Conservation (phyloP, 371 early-diverging fungal genomes). For the Rhizopus arrhizus region DNA sequence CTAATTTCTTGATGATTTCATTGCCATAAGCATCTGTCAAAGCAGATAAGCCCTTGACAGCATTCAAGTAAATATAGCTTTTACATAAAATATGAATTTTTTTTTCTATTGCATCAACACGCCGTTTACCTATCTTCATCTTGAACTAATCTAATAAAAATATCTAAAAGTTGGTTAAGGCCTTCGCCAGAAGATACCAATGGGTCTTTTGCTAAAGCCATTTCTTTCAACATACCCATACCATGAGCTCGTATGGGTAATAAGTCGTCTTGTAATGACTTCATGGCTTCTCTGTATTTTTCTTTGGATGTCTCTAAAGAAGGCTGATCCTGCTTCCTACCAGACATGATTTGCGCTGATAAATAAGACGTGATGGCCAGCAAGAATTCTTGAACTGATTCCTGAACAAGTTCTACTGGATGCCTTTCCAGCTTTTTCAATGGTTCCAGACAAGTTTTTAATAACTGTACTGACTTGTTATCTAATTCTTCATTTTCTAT, state of each 20-base stretch:
- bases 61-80: slow-evolving; percentile 88
- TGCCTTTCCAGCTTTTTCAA: slow-evolving; percentile 59
- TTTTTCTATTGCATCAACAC: too few species aligned
- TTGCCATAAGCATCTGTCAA: slow-evolving; percentile 80
- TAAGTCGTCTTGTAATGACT: slow-evolving; percentile 75
- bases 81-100: neutral
- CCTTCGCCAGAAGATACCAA: slow-evolving; percentile 53
- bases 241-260: slow-evolving; percentile 90
- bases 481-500: slow-evolving; percentile 59
- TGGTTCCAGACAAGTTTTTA: slow-evolving; percentile 56
- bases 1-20: slow-evolving; percentile 66
- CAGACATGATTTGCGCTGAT: slow-evolving; percentile 37
- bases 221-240: slow-evolving; percentile 73
- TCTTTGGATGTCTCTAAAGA: slow-evolving; percentile 46
- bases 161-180: slow-evolving; percentile 65
- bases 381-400: slow-evolving; percentile 61
- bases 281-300: slow-evolving; percentile 73
- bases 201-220: slow-evolving; percentile 70
- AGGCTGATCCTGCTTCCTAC: slow-evolving; percentile 8
- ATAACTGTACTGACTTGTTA: slow-evolving; percentile 47
- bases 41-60: slow-evolving; percentile 81
- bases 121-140: slow-evolving; percentile 71
- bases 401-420: slow-evolving; percentile 52
- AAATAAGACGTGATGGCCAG: slow-evolving; percentile 53
- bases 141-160: slow-evolving; percentile 76